Percentiles rank a stretch among this genome's conserved stretches.
Conservation (phyloP, 1,139 yeast species). For the Protomyces macrosporus region DNA sequence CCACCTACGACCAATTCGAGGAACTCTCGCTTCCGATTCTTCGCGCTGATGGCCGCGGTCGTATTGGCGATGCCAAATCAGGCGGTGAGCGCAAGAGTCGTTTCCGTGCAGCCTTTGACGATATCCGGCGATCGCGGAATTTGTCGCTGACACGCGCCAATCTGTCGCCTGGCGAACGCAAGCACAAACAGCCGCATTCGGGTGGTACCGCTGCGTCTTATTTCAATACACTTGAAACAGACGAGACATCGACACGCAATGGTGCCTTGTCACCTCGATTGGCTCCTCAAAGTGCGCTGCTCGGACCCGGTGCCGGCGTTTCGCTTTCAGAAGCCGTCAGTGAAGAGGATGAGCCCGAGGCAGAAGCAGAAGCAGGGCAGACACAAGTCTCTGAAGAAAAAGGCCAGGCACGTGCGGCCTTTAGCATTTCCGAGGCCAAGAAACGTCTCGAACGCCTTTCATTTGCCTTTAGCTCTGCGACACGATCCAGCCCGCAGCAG, state of each 20-base stretch:
- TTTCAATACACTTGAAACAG: background rate
- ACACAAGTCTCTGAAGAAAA: background rate
- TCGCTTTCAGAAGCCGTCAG: constrained; percentile 21
- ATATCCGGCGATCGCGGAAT: constrained; percentile 14
- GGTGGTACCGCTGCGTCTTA: constrained; percentile 1
- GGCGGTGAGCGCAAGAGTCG: constrained; percentile 18
- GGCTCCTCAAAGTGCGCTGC: background rate
- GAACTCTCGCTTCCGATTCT: constrained; percentile 28
- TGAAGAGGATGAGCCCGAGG: constrained; percentile 18
- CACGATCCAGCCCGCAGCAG: background rate
- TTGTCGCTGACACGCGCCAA: constrained; percentile 6
- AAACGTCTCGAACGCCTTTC: constrained; percentile 12
- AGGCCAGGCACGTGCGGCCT: constrained; percentile 4
- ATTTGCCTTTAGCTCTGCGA: constrained; percentile 7
- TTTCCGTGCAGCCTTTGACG: constrained; percentile 16
- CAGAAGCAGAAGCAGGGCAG: background rate
- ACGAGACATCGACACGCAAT: background rate
- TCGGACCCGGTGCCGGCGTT: background rate
- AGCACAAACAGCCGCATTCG: background rate
- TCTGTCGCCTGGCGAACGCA: background rate
- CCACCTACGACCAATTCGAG: constrained; percentile 26
- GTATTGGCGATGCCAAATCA: background rate
- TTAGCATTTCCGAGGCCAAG: constrained; percentile 19
- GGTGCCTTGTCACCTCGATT: background rate
- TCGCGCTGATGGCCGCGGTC: background rate